Evolutionary conservation across 176 grass and related monocot genomes (phyloP), one percentile per base, ranked within the genome.

Genomic region (Oryza longistaminata): DNA sequence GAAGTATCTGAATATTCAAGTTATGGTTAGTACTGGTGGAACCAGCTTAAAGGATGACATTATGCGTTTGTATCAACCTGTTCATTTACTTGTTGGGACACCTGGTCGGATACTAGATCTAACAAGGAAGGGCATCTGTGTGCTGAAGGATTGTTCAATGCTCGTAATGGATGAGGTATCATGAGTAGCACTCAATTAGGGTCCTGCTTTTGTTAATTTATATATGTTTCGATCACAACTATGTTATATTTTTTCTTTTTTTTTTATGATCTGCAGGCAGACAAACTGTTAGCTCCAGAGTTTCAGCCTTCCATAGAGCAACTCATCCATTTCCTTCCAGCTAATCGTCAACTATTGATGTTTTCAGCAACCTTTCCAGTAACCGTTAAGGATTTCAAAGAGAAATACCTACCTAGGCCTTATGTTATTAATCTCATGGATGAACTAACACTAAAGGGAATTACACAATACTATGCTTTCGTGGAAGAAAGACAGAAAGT

Each of bases 11-110:
- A 98, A 93, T 17, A 93, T 98, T 70, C 68, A 98, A 76, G 87
- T 95, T 73, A 98, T 98, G 96, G 96, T 93, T 66, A 95, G 91
- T 65, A 95, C 93, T 85, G 95, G 95, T 78, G 95, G 95, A 76
- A 98, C 95, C 62, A 98, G 95, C 79, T 88, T 98, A 83, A 95
- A 88, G 87, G 95, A 98, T 53, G 95, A 98, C 85, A 98, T 98
- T 70, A 98, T 98, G 85, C 92, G 95, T 60, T 69, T 98, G 39
- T 93, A 93, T 82, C 96, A 98, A 77, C 96, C 93, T 85, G 96
- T 98, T 48, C 96, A 98, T 83, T 79, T 98, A 71, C 93, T 98
- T 7, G 93, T 87, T 87, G 96, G 93, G 27, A 98, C 96, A 73
- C 96, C 96, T 83, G 96, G 96, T 27, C 87, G 96, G 21, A 90